Evolutionary conservation across 2,329 filamentous ascomycete genomes (phyloP).

Genomic region (Aspergillus sp.): DNA sequence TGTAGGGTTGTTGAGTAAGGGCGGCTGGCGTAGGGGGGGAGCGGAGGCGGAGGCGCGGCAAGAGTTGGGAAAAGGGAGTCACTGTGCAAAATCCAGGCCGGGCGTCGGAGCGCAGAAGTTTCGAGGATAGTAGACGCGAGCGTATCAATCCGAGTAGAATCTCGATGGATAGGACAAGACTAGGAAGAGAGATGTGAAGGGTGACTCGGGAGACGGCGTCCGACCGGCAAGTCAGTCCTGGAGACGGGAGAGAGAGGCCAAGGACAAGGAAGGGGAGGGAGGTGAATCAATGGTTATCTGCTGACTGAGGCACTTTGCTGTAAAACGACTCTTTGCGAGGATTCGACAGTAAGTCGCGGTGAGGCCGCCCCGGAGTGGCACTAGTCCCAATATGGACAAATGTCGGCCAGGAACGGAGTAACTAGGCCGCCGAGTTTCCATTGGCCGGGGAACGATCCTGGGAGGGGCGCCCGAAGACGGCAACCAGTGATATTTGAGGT

Average conservation of each 20-base stretch:
- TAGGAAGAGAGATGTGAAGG: neutral
- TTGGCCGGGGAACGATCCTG: slow-evolving; percentile 5
- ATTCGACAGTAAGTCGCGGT: slow-evolving; percentile 7
- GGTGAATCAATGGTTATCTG: slow-evolving; percentile 5
- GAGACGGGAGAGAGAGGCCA: neutral
- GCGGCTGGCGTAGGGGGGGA: slow-evolving; percentile 13
- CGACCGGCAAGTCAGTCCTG: neutral
- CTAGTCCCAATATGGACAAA: slow-evolving; percentile 10
- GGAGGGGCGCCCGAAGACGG: neutral
- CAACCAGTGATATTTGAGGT: neutral
- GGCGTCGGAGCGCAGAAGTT: slow-evolving; percentile 10
- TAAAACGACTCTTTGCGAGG: neutral
- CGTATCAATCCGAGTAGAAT: neutral
- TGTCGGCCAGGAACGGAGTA: slow-evolving; percentile 9
- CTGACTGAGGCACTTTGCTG: slow-evolving; percentile 1
- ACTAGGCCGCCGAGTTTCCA: slow-evolving; percentile 17
- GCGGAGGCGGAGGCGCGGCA: slow-evolving; percentile 20
- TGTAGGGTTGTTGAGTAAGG: slow-evolving; percentile 15
- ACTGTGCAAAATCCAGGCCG: slow-evolving; percentile 11
- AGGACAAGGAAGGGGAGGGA: neutral
- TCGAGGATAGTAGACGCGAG: neutral
- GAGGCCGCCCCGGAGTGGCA: neutral
- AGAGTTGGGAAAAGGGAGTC: slow-evolving; percentile 18
- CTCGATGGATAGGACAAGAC: neutral
- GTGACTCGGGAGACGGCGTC: neutral